A percentile compares a stretch with the other conserved stretches of the same genome.
Evolutionary conservation across 1,284 basidiomycete species (phyloP).

Genomic region (Volvariella volvacea): DNA sequence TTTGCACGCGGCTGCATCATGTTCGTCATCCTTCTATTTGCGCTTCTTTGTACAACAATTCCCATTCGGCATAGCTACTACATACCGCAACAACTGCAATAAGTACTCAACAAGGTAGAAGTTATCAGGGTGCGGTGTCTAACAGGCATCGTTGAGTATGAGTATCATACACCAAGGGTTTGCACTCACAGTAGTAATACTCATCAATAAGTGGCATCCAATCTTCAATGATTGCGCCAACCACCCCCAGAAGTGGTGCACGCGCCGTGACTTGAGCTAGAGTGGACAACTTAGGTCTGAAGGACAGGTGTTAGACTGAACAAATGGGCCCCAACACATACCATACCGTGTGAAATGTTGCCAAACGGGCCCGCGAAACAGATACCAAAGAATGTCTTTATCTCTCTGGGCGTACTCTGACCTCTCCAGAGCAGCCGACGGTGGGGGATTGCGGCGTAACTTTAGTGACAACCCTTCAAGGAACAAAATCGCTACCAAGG

Average conservation of each 20-base stretch:
- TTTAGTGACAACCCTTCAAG: constrained; percentile 63
- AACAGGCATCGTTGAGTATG: not conserved
- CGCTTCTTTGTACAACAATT: no score
- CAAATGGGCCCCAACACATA: constrained; percentile 6
- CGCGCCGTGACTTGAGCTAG: constrained; percentile 53
- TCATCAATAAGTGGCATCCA: constrained; percentile 94
- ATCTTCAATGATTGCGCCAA: constrained; percentile 76
- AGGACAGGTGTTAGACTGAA: constrained; percentile 3
- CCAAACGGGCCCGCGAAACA: constrained; percentile 89
- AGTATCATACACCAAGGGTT: not conserved
- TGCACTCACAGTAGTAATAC: constrained; percentile 85
- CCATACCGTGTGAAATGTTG: constrained; percentile 71
- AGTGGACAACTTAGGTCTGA: constrained; percentile 70
- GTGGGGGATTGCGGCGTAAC: constrained; percentile 56
- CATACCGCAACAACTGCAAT: no score
- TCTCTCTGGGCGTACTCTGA: constrained; percentile 80
- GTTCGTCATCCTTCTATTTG: not conserved
- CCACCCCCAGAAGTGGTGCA: constrained; percentile 68
- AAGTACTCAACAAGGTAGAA: no score
- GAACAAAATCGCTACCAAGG: constrained; percentile 49
- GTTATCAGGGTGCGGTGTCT: constrained; percentile 1
- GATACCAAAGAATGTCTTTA: constrained; percentile 77
- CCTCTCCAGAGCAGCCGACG: constrained; percentile 61
- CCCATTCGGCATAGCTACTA: no score
- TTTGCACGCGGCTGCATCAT: no score